Percentiles rank a stretch among this genome's conserved stretches.
Conservation (phyloP, 2,329 filamentous ascomycete species). For the Apiospora sp. region DNA sequence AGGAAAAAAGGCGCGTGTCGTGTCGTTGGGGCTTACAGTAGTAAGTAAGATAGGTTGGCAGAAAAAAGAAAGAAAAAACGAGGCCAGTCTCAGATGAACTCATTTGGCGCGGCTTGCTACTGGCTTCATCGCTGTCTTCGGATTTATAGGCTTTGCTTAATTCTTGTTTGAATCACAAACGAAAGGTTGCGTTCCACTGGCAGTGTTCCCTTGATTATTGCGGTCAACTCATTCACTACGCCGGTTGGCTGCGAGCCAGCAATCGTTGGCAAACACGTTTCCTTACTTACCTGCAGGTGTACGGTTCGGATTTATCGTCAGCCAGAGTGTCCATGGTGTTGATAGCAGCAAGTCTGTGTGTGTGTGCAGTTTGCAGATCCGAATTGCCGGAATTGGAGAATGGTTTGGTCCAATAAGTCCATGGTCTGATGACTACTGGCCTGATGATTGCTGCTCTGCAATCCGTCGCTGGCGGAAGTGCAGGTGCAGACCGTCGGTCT, state of each 20-base stretch:
- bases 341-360: not conserved
- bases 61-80: not conserved
- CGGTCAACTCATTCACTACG: not conserved
- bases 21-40: not conserved
- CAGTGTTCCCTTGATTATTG: not conserved
- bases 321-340: not conserved
- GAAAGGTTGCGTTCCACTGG: not conserved
- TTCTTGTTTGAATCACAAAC: not conserved
- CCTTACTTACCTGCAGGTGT: not conserved
- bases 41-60: not conserved
- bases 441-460: not conserved
- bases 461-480: not conserved
- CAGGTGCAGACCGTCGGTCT: constrained; percentile 9
- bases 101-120: not conserved
- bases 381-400: not conserved
- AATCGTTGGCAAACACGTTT: not conserved
- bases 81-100: not conserved
- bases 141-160: not conserved
- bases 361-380: not conserved
- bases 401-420: not conserved
- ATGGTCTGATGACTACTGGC: not conserved
- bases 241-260: not conserved
- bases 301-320: not conserved
- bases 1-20: not conserved
- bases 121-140: not conserved